Evolutionary conservation across 768 basidiomycete species (phyloP).

Genomic region (Cubamyces sp.): DNA sequence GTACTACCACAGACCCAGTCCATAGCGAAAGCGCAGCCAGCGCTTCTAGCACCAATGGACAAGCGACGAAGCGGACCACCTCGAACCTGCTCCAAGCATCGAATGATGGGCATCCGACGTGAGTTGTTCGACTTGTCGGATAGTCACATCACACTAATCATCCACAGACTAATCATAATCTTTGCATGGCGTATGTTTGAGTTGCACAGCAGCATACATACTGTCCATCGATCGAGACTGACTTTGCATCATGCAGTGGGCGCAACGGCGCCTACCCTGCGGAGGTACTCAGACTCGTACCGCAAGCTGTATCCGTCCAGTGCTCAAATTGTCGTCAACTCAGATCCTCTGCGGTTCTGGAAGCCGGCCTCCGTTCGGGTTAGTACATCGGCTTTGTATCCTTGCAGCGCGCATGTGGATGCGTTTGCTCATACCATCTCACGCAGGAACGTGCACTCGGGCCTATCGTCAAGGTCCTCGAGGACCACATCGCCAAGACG

Average conservation of each 20-base stretch:
- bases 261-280: slow-evolving; percentile 20
- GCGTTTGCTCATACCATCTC: not conserved
- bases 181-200: slow-evolving; percentile 29
- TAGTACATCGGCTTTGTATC: not conserved
- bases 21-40: too few species aligned
- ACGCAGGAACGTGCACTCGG: slow-evolving; percentile 1
- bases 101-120: too few species aligned
- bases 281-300: slow-evolving; percentile 25
- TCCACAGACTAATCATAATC: slow-evolving; percentile 22
- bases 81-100: too few species aligned
- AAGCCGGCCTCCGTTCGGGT: slow-evolving; percentile 2
- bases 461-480: not conserved
- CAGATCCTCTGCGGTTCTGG: slow-evolving; percentile 17
- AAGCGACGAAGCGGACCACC: too few species aligned
- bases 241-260: slow-evolving; percentile 15
- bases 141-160: too few species aligned
- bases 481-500: not conserved
- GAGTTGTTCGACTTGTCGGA: too few species aligned
- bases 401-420: not conserved
- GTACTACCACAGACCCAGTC: too few species aligned
- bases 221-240: too few species aligned
- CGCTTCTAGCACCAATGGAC: too few species aligned
- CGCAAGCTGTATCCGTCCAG: slow-evolving; percentile 20
- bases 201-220: too few species aligned
- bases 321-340: slow-evolving; percentile 19